These are phyloP conservation scores for Picea abies DNA, from an alignment of 83 land plant genomes.

Conservation along the genomic window DNA sequence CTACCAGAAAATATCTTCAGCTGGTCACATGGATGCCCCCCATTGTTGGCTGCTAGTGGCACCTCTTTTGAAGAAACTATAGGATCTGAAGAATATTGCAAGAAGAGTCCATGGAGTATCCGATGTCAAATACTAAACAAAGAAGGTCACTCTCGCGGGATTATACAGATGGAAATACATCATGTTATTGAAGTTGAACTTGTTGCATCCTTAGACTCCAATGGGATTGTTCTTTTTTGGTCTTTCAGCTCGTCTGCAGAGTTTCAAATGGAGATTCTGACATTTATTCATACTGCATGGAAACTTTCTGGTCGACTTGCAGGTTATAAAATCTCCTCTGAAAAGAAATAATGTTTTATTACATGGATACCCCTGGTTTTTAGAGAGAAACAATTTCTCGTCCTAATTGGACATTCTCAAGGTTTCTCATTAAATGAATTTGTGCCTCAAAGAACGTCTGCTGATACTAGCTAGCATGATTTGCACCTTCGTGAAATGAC, in stretches of 20 bases:
- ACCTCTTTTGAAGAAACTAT: slow-evolving; percentile 17
- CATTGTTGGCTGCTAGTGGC: slow-evolving; percentile 34
- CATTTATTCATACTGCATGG: slow-evolving; percentile 46
- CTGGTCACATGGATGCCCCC: slow-evolving; percentile 48
- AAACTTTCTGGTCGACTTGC: slow-evolving; percentile 39
- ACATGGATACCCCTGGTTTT: no score
- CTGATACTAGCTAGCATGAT: slow-evolving; percentile 8
- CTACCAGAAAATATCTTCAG: slow-evolving; percentile 47
- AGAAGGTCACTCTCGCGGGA: slow-evolving; percentile 67
- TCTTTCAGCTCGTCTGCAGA: slow-evolving; percentile 38
- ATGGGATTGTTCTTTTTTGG: slow-evolving; percentile 79
- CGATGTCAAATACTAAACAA: slow-evolving; percentile 32
- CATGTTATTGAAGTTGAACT: slow-evolving; percentile 61
- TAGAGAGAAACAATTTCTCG: no score
- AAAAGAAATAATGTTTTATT: slow-evolving; percentile 38
- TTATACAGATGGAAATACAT: slow-evolving; percentile 69
- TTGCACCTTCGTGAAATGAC: not conserved
- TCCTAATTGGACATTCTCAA: no score
- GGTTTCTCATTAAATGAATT: no score
- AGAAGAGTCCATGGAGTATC: slow-evolving; percentile 27
- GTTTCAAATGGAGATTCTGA: slow-evolving; percentile 28
- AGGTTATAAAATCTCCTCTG: slow-evolving; percentile 1
- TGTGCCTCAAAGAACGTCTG: slow-evolving; percentile 23
- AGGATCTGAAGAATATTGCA: slow-evolving; percentile 2
- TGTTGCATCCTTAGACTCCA: slow-evolving; percentile 62